Percentiles rank a stretch among this genome's conserved stretches.
Conservation (phyloP, 257 asterid species). For the Przewalskia tangutica region DNA sequence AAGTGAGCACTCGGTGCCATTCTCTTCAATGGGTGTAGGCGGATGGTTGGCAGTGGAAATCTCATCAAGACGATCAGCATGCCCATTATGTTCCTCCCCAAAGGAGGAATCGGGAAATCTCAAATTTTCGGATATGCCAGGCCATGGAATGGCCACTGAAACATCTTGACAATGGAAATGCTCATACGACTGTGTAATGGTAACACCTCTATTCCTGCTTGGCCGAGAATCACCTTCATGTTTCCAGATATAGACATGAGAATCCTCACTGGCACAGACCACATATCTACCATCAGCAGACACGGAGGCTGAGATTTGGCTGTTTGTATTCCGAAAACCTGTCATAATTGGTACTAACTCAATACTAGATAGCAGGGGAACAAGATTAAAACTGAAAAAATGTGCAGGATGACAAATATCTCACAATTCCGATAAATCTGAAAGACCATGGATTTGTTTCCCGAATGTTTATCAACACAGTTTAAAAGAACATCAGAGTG, state of each 20-base stretch:
- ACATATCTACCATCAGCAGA: slow-evolving; percentile 76
- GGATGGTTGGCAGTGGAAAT: slow-evolving; percentile 42
- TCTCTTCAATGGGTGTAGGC: slow-evolving; percentile 50
- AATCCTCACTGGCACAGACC: slow-evolving; percentile 90
- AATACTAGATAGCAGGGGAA: background rate
- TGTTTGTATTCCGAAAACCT: slow-evolving; percentile 83
- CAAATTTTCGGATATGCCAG: slow-evolving; percentile 49
- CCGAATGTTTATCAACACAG: background rate
- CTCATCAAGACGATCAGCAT: slow-evolving; percentile 35
- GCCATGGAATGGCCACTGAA: slow-evolving; percentile 94
- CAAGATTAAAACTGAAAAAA: background rate
- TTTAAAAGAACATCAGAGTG: background rate
- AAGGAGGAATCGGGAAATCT: slow-evolving; percentile 28
- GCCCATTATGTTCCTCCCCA: slow-evolving; percentile 28
- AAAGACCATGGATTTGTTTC: background rate
- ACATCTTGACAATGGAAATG: slow-evolving; percentile 89
- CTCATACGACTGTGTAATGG: slow-evolving; percentile 71
- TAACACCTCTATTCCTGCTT: slow-evolving; percentile 62
- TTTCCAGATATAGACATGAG: slow-evolving; percentile 86
- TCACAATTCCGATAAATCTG: background rate
- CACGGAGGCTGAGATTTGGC: slow-evolving; percentile 90
- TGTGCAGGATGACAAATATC: background rate
- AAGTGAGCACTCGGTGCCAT: slow-evolving; percentile 39
- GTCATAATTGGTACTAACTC: slow-evolving; percentile 14
- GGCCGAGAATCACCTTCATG: slow-evolving; percentile 80